Base-by-base conservation (phyloP, 2,329 filamentous ascomycete genomes). In the Grosmannia clavigera region DNA sequence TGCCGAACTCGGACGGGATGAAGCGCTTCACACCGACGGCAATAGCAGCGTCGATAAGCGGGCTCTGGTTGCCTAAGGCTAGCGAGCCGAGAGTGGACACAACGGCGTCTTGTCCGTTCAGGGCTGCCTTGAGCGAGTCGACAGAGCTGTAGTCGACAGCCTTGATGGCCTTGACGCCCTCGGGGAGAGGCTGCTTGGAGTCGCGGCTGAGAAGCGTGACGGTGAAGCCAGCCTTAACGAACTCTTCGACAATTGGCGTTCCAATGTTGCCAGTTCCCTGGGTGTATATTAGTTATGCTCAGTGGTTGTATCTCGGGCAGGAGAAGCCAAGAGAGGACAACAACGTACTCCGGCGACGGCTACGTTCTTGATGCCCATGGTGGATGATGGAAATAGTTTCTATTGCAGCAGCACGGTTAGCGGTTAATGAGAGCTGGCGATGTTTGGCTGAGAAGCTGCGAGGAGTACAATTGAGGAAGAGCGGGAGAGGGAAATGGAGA, bases 81-180 rank as follows among this genome's bases (percentile, higher is more conserved):
- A 65, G 64, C 16, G 72, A 73, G 9, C 73, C 75, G 27, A 85
- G 72, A 1, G 76, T 70, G 6, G 76, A 79, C 46, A 83, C 65
- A 6, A 81, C 71, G 3, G 77, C 80, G 66, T 83, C 80, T 63
- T 80, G 75, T 57, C 75, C 77, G 51, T 70, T 62, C 56, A 83
- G 74, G 1, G 75, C 75, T 0, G 68, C 55, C 4, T 68, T 70
- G 10, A 82, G 70, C 27, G 74, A 73, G 1, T 68, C 60, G 9
- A 73, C 67, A 11, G 68, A 68, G 54, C 71, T 68, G 64, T 76
- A 80, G 67, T 81, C 72, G 35, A 75, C 74, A 9, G 72, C 71
- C 64, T 77, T 67, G 38, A 81, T 74, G 9, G 70, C 61, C 25
- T 56, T 69, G 57, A 79, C 71, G 35, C 69, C 67, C 0, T 69